phyloP scores from a whole-genome alignment of 352 stramenopile genomes.

The Globisporangium acanthophoron region DNA sequence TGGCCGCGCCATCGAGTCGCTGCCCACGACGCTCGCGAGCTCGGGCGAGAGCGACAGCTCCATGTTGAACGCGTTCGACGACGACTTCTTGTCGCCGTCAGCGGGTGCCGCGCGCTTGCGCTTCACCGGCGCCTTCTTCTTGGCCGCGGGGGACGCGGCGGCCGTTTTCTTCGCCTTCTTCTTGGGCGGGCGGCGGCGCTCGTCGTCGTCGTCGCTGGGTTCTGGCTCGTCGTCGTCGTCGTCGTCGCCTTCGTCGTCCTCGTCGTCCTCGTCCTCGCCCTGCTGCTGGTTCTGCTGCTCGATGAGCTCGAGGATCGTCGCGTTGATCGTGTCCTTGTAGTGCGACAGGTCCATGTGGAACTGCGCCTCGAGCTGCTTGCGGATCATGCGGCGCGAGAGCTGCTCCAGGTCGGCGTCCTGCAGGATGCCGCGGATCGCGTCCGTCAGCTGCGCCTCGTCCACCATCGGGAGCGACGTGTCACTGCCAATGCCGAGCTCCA shows the following conservation, averaged over 20 bases:
- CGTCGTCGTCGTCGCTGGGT: slow-evolving; percentile 34
- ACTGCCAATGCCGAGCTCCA: slow-evolving; percentile 48
- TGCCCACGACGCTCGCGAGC: slow-evolving; percentile 76
- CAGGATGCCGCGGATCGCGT: slow-evolving; percentile 75
- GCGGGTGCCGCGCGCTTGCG: slow-evolving; percentile 35
- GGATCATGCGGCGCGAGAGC: slow-evolving; percentile 83
- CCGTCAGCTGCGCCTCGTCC: slow-evolving; percentile 54
- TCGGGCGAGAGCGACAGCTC: slow-evolving; percentile 72
- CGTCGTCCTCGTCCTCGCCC: slow-evolving; percentile 38
- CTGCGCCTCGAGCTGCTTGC: slow-evolving; percentile 77
- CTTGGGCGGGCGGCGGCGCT: slow-evolving; percentile 15
- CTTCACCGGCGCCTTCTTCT: slow-evolving; percentile 64
- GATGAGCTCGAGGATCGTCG: slow-evolving; percentile 74
- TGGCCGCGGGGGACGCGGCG: slow-evolving; percentile 19
- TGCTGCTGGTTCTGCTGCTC: slow-evolving; percentile 71
- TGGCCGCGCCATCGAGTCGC: slow-evolving; percentile 81
- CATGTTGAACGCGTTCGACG: slow-evolving; percentile 68
- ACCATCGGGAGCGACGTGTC: slow-evolving; percentile 33
- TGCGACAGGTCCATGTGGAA: slow-evolving; percentile 72
- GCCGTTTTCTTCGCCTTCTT: slow-evolving; percentile 14
- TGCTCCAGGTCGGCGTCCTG: slow-evolving; percentile 78
- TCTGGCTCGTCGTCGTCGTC: slow-evolving; percentile 30
- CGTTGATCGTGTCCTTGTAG: slow-evolving; percentile 84
- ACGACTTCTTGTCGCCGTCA: slow-evolving; percentile 22
- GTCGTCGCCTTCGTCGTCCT: slow-evolving; percentile 36